phyloP scores from a whole-genome alignment of 2,329 filamentous ascomycete genomes.

The Bipolaris oryzae region DNA sequence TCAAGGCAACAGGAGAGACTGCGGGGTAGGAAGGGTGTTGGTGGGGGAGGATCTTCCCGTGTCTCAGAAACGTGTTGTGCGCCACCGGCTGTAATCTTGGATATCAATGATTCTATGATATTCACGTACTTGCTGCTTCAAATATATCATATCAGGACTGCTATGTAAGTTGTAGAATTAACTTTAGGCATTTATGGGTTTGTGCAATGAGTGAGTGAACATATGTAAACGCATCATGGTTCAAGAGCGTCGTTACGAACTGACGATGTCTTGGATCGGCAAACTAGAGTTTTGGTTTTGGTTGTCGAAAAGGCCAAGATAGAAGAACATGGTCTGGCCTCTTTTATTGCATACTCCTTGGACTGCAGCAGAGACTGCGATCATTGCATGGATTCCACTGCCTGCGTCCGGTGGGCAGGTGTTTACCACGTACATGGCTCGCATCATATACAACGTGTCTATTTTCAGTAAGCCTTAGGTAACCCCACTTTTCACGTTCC shows the following conservation, averaged over 20 bases:
- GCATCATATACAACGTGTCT: background rate
- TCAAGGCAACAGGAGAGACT: background rate
- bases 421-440: background rate
- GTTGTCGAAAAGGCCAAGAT: background rate
- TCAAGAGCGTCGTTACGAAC: background rate
- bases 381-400: background rate
- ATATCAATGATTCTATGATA: background rate
- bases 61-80: slow-evolving; percentile 6
- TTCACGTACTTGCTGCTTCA: background rate
- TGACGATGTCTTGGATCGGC: background rate
- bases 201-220: background rate
- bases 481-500: too few species aligned
- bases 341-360: background rate
- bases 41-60: background rate
- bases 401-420: background rate
- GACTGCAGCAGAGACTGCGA: background rate
- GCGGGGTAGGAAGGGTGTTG: slow-evolving; percentile 1
- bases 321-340: background rate
- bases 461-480: slow-evolving; percentile 1
- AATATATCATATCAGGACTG: background rate
- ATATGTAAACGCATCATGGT: background rate
- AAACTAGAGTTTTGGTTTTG: background rate
- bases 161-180: background rate
- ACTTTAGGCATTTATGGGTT: background rate
- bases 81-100: slow-evolving; percentile 1